Conservation (phyloP, 1,284 basidiomycete genomes). For the Volvariella surrecta region DNA sequence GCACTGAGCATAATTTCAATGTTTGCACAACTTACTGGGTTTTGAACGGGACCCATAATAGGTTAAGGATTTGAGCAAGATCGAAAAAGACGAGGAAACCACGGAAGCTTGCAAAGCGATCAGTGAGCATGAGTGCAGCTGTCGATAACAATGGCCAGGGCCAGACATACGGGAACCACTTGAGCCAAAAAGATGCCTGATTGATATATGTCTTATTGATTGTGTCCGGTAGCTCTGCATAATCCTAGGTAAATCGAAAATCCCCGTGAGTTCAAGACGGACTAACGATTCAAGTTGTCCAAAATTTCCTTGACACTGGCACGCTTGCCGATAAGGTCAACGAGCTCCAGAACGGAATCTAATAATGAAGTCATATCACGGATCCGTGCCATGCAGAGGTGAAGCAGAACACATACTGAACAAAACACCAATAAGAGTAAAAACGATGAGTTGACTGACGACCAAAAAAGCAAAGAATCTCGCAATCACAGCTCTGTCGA, state of each 20-base stretch:
- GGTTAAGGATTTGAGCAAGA: slow-evolving; percentile 89
- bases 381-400: too few species aligned
- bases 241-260: slow-evolving; percentile 6
- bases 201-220: slow-evolving; percentile 80
- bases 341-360: slow-evolving; percentile 62
- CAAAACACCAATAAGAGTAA: slow-evolving; percentile 83
- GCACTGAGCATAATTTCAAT: not conserved
- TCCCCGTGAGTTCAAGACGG: not conserved
- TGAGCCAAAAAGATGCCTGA: slow-evolving; percentile 88
- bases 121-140: not conserved
- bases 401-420: slow-evolving; percentile 53
- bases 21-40: slow-evolving; percentile 36
- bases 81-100: slow-evolving; percentile 94
- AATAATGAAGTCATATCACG: too few species aligned
- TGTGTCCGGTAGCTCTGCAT: slow-evolving; percentile 50
- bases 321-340: slow-evolving; percentile 60
- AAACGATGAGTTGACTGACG: slow-evolving; percentile 84
- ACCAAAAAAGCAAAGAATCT: slow-evolving; percentile 91
- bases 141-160: not conserved
- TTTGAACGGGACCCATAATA: slow-evolving; percentile 81
- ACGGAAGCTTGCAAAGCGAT: slow-evolving; percentile 51
- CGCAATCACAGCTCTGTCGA: slow-evolving; percentile 85
- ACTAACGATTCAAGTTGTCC: slow-evolving; percentile 54
- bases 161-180: slow-evolving; percentile 75
- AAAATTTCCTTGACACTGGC: slow-evolving; percentile 66